Evolutionary conservation across 257 asterid species (phyloP).

Genomic region (Echium plantagineum): DNA sequence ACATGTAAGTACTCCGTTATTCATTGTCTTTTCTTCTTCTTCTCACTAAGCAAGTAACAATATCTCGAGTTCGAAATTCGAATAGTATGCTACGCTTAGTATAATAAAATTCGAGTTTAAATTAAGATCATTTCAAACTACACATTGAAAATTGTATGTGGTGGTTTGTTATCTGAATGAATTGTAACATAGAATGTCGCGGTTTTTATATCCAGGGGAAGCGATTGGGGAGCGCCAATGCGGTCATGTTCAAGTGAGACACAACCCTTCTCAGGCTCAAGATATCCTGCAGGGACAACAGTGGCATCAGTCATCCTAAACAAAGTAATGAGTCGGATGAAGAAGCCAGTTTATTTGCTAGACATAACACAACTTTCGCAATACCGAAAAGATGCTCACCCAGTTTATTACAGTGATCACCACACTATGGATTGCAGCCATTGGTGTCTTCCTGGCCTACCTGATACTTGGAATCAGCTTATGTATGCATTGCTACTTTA

Average conservation of each 20-base stretch:
- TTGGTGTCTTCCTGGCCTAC: slow-evolving; percentile 95
- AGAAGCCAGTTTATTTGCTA: slow-evolving; percentile 60
- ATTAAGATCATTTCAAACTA: no score
- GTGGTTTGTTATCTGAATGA: no score
- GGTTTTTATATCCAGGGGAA: slow-evolving; percentile 29
- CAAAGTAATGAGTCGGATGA: slow-evolving; percentile 67
- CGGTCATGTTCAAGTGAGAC: slow-evolving; percentile 52
- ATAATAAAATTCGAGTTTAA: no score
- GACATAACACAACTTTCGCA: slow-evolving; percentile 70
- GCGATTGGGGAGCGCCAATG: slow-evolving; percentile 56
- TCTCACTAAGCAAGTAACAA: no score
- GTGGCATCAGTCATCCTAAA: slow-evolving; percentile 37
- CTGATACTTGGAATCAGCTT: slow-evolving; percentile 82
- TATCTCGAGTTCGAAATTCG: no score
- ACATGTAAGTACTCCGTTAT: slow-evolving; percentile 38
- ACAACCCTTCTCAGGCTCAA: slow-evolving; percentile 44
- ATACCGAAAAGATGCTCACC: slow-evolving; percentile 79
- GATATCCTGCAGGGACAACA: slow-evolving; percentile 60
- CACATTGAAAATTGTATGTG: no score
- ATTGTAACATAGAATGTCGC: no score
- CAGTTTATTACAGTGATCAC: slow-evolving; percentile 43
- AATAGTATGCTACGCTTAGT: no score
- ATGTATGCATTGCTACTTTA: slow-evolving; percentile 58
- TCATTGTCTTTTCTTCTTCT: neutral
- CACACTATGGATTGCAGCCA: slow-evolving; percentile 82